Evolutionary conservation across 305 asterid genomes (phyloP).

Genomic region (Fraxinus baroniana): DNA sequence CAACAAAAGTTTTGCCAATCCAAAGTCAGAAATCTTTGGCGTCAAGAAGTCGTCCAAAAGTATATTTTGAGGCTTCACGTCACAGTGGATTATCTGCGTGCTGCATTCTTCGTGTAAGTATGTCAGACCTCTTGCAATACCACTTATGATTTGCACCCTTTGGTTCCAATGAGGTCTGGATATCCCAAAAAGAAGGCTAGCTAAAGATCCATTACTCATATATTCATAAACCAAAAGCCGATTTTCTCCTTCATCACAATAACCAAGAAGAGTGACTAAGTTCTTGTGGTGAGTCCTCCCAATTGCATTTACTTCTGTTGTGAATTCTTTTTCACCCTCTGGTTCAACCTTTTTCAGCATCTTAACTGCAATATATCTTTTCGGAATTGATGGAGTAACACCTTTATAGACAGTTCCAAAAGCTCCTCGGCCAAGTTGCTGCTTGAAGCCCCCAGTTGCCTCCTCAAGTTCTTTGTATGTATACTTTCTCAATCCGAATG

Average conservation of each 20-base stretch:
- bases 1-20: slow-evolving; percentile 38
- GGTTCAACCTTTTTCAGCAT: slow-evolving; percentile 25
- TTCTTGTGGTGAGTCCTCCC: slow-evolving; percentile 44
- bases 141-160: slow-evolving; percentile 29
- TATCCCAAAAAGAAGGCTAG: slow-evolving; percentile 21
- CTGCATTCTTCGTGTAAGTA: slow-evolving; percentile 47
- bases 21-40: slow-evolving; percentile 38
- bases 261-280: slow-evolving; percentile 38
- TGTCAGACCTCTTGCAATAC: slow-evolving; percentile 35
- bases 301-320: slow-evolving; percentile 36
- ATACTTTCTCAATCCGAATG: slow-evolving; percentile 16
- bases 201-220: slow-evolving; percentile 42
- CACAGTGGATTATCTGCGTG: slow-evolving; percentile 47
- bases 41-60: slow-evolving; percentile 34
- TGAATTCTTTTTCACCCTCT: slow-evolving; percentile 40
- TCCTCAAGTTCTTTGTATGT: slow-evolving; percentile 38
- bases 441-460: slow-evolving; percentile 36
- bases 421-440: slow-evolving; percentile 32
- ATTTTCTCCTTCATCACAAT: slow-evolving; percentile 33
- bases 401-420: slow-evolving; percentile 38
- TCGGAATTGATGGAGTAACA: neutral
- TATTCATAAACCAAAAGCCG: slow-evolving; percentile 39
- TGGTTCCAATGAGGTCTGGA: slow-evolving; percentile 38
- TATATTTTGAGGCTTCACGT: slow-evolving; percentile 44
- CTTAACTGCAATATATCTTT: slow-evolving; percentile 30